Percentiles rank a stretch among this genome's conserved stretches.
phyloP scores from a whole-genome alignment of 202 grass and related monocot genomes.

The Hordeum pubiflorum region DNA sequence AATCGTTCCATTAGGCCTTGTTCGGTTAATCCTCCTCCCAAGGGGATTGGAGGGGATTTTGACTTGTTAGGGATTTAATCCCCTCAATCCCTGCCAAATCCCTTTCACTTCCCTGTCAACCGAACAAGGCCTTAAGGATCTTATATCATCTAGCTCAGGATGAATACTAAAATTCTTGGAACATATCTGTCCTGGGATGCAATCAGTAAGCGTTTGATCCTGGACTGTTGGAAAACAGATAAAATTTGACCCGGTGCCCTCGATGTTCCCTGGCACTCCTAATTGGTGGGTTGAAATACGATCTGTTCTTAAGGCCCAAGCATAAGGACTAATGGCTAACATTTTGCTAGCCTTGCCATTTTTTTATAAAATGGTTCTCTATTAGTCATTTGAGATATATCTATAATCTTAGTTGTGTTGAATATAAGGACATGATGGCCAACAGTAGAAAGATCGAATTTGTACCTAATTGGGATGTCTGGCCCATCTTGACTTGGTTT shows the following conservation, averaged over 20 bases:
- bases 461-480: background rate
- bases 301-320: background rate
- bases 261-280: background rate
- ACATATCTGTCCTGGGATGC: background rate
- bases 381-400: background rate
- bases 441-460: background rate
- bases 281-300: background rate
- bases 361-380: background rate
- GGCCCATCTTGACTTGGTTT: background rate
- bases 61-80: too few species aligned
- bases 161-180: background rate
- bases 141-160: background rate
- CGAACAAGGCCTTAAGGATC: background rate
- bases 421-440: background rate
- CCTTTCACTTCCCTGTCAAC: too few species aligned
- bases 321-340: background rate
- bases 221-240: background rate
- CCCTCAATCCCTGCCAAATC: too few species aligned
- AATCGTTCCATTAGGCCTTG: background rate
- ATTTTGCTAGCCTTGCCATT: background rate
- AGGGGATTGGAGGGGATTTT: too few species aligned
- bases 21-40: too few species aligned
- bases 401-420: background rate
- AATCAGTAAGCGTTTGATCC: background rate
- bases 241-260: background rate